Evolutionary conservation across 371 early-diverging fungal genomes (phyloP).

Genomic region (Circinella umbellata): DNA sequence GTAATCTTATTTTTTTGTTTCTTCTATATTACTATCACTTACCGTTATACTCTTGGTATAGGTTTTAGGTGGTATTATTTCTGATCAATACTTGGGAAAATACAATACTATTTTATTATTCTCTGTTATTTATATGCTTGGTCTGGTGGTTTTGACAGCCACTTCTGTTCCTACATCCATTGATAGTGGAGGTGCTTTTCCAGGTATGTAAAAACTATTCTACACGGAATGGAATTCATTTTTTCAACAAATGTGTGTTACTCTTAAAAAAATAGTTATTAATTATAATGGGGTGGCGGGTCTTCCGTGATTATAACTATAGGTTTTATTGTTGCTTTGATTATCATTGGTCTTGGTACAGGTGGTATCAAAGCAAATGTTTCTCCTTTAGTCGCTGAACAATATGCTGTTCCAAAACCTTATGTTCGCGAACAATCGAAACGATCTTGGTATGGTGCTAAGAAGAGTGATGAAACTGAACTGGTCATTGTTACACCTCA

Average conservation of each 20-base stretch:
- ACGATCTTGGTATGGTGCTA: constrained; percentile 17
- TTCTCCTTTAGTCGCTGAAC: constrained; percentile 57
- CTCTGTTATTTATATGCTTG: constrained; percentile 67
- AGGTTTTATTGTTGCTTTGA: constrained; percentile 63
- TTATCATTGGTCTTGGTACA: constrained; percentile 72
- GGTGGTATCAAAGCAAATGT: constrained; percentile 62
- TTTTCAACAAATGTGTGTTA: no score
- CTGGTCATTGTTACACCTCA: constrained; percentile 56
- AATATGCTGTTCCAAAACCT: constrained; percentile 38
- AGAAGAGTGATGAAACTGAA: constrained; percentile 12
- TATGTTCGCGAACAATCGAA: constrained; percentile 31
- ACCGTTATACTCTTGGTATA: background rate
- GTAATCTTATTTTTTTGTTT: background rate
- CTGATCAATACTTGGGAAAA: constrained; percentile 85
- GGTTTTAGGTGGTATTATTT: constrained; percentile 74
- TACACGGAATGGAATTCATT: no score
- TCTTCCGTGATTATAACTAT: no score
- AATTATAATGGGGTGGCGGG: no score
- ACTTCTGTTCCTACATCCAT: constrained; percentile 65
- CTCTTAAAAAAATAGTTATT: no score
- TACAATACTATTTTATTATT: constrained; percentile 80
- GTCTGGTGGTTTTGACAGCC: constrained; percentile 70
- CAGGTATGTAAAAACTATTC: constrained; percentile 41
- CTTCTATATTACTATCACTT: background rate
- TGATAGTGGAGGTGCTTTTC: constrained; percentile 58